Evolutionary conservation across 176 grass and related monocot genomes (phyloP).

Genomic region (Cenchrus americanus): DNA sequence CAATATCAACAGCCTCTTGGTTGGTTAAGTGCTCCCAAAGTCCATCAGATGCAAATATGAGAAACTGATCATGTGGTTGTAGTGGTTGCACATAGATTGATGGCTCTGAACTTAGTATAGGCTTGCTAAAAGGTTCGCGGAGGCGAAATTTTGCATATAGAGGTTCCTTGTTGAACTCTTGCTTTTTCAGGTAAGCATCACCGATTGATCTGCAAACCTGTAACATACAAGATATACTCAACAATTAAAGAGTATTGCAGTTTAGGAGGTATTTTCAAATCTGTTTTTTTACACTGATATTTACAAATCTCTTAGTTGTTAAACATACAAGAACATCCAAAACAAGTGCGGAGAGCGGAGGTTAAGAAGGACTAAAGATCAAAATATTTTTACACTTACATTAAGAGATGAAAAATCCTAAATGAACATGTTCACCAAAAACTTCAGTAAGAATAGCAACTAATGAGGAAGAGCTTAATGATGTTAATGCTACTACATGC

Average conservation of each 20-base stretch:
- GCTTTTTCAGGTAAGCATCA: conserved; percentile 84
- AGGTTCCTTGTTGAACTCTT: conserved; percentile 85
- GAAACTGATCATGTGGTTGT: conserved; percentile 79
- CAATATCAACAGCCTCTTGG: conserved; percentile 95
- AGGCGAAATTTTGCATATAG: conserved; percentile 82
- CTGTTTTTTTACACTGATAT: background rate
- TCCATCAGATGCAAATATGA: conserved; percentile 97
- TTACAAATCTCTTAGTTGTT: conserved; percentile 2
- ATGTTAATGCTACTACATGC: background rate
- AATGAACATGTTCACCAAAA: background rate
- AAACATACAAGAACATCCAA: conserved; percentile 34
- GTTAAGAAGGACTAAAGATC: background rate
- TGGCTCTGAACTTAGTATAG: conserved; percentile 85
- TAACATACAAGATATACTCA: conserved; percentile 24
- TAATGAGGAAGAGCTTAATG: conserved; percentile 27
- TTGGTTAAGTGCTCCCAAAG: conserved; percentile 96
- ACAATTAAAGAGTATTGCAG: background rate
- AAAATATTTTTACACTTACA: background rate
- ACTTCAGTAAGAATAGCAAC: conserved; percentile 11
- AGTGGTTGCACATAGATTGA: conserved; percentile 68
- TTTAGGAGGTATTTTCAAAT: background rate
- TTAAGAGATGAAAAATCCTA: background rate
- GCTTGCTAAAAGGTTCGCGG: conserved; percentile 78
- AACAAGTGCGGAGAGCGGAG: background rate
- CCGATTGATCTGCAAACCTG: conserved; percentile 92